These are phyloP conservation scores for Phytophthora cryptogea DNA, from an alignment of 352 stramenopile genomes.

Conservation along the genomic window DNA sequence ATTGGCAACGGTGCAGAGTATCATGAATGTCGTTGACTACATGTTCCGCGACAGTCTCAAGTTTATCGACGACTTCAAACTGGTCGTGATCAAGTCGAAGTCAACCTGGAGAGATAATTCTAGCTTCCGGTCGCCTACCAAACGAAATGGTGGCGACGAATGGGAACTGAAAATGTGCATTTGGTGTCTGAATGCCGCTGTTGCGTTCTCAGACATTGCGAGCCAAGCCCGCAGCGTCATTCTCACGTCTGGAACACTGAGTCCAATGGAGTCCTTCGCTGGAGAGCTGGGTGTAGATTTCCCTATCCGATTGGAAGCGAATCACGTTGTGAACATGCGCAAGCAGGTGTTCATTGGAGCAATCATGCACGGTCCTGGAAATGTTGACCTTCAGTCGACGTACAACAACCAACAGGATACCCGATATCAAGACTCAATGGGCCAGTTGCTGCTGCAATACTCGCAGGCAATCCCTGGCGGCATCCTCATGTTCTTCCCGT, in stretches of 20 bases:
- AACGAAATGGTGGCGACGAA: constrained; percentile 38
- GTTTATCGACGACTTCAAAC: constrained; percentile 84
- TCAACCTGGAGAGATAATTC: constrained; percentile 27
- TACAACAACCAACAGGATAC: constrained; percentile 86
- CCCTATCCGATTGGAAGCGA: constrained; percentile 79
- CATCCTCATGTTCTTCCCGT: constrained; percentile 89
- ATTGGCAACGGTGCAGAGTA: constrained; percentile 55
- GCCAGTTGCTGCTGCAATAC: constrained; percentile 76
- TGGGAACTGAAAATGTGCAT: constrained; percentile 81
- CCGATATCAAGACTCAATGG: constrained; percentile 83
- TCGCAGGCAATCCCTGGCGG: constrained; percentile 69
- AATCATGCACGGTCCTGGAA: constrained; percentile 68
- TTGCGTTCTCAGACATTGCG: constrained; percentile 83
- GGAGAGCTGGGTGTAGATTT: constrained; percentile 83
- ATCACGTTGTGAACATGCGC: constrained; percentile 89
- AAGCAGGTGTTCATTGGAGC: constrained; percentile 82
- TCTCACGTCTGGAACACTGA: constrained; percentile 84
- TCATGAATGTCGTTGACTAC: constrained; percentile 78
- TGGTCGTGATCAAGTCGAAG: constrained; percentile 50
- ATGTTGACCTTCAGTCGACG: constrained; percentile 73
- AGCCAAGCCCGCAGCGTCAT: constrained; percentile 73
- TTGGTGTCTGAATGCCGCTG: constrained; percentile 85
- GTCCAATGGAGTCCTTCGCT: constrained; percentile 88
- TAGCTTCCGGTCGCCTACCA: constrained; percentile 32
- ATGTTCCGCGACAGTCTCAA: constrained; percentile 83